Evolutionary conservation across 2,329 filamentous ascomycete species (phyloP).

Genomic region (Chaetothyriales sp.): DNA sequence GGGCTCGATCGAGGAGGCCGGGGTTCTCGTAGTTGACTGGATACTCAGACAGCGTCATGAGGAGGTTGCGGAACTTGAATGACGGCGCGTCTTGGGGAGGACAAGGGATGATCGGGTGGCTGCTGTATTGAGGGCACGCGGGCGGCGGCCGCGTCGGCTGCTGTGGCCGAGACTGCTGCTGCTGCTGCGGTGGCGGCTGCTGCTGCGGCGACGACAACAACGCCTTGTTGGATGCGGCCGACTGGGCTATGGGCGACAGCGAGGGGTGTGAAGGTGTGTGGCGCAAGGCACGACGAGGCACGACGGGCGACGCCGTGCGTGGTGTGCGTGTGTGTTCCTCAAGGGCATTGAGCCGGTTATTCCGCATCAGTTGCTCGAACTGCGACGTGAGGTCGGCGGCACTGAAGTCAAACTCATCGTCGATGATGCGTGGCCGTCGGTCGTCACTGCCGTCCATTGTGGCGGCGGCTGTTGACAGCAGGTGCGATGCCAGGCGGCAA

Average conservation of each 20-base stretch:
- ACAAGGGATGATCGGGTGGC: conserved; percentile 58
- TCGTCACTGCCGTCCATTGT: neutral
- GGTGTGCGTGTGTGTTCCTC: conserved; percentile 49
- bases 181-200: too few relatives aligned
- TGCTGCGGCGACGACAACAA: conserved; percentile 32
- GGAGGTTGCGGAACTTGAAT: conserved; percentile 64
- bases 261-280: conserved; percentile 5
- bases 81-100: conserved; percentile 59
- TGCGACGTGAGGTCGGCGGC: conserved; percentile 66
- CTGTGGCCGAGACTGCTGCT: conserved; percentile 32
- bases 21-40: conserved; percentile 95
- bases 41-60: conserved; percentile 73
- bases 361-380: conserved; percentile 76
- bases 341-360: conserved; percentile 74
- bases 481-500: too few relatives aligned
- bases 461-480: neutral
- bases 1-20: conserved; percentile 78
- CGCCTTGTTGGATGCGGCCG: conserved; percentile 19
- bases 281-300: conserved; percentile 11
- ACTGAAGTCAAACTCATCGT: conserved; percentile 43
- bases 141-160: too few relatives aligned
- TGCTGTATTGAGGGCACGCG: conserved; percentile 30
- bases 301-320: conserved; percentile 21
- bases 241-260: conserved; percentile 2
- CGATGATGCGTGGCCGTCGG: conserved; percentile 13